Evolutionary conservation across 2,329 filamentous ascomycete genomes (phyloP).

Genomic region (Hypoxylon sp.): DNA sequence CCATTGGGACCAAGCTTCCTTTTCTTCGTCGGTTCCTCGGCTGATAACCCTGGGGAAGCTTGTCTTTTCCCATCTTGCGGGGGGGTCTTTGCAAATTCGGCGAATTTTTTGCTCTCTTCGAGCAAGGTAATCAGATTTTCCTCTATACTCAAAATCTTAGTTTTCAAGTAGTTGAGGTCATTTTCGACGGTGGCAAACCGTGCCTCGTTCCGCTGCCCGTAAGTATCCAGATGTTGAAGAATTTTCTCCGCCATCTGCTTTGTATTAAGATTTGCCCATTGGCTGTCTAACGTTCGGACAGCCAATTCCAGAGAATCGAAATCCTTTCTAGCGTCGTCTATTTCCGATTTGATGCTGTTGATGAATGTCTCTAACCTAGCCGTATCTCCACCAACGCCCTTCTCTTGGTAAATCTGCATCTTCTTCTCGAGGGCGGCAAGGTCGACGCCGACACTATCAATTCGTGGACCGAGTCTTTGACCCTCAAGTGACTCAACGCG

Average conservation of each 20-base stretch:
- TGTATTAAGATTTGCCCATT: constrained; percentile 66
- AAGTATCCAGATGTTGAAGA: constrained; percentile 53
- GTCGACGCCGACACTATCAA: constrained; percentile 20
- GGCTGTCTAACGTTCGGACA: constrained; percentile 60
- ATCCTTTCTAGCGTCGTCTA: constrained; percentile 51
- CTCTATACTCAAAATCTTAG: constrained; percentile 10
- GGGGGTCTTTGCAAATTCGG: constrained; percentile 9
- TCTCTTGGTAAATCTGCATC: constrained; percentile 20
- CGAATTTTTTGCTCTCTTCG: constrained; percentile 3
- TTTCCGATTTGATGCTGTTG: constrained; percentile 48
- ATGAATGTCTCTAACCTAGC: neutral
- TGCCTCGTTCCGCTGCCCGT: constrained; percentile 27
- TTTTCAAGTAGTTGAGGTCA: constrained; percentile 2
- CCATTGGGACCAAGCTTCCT: constrained; percentile 33
- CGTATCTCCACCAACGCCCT: constrained; percentile 16
- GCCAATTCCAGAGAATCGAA: constrained; percentile 57
- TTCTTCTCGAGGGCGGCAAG: constrained; percentile 25
- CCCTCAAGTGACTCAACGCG: constrained; percentile 35
- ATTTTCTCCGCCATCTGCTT: constrained; percentile 61
- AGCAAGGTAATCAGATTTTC: neutral
- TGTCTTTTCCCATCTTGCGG: constrained; percentile 30
- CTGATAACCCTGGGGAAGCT: constrained; percentile 21
- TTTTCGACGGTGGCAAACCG: constrained; percentile 20
- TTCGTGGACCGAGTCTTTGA: constrained; percentile 10
- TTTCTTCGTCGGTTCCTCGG: constrained; percentile 36